Conservation (phyloP, 108 stramenopile genomes). For the Skeletonema marinoi region DNA sequence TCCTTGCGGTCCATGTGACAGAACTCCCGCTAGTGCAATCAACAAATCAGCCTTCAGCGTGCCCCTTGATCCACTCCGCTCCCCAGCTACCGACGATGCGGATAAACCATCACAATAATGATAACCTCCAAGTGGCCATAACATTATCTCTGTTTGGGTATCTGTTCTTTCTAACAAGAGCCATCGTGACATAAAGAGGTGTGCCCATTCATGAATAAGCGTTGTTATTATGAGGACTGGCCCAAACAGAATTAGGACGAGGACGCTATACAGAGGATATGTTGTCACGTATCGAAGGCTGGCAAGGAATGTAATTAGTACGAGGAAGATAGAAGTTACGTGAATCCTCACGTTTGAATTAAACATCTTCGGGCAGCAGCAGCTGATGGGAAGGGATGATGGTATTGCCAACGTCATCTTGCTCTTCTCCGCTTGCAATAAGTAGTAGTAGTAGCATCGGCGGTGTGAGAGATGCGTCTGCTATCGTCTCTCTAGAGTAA, state of each 20-base stretch:
- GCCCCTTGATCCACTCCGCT: not conserved
- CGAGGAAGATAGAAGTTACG: not conserved
- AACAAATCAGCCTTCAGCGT: slow-evolving; percentile 3
- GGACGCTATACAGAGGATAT: not conserved
- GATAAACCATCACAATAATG: slow-evolving; percentile 7
- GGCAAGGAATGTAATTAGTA: not conserved
- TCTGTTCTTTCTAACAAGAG: not conserved
- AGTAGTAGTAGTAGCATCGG: too few species aligned
- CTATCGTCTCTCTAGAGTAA: too few species aligned
- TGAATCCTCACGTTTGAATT: not conserved
- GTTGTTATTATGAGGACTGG: slow-evolving; percentile 2
- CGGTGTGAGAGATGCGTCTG: too few species aligned
- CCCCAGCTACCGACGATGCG: not conserved
- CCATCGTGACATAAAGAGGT: slow-evolving; percentile 2
- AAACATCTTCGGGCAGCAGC: not conserved
- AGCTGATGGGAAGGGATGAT: not conserved
- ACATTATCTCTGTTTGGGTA: not conserved
- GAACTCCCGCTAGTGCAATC: slow-evolving; percentile 16
- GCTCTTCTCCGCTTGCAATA: not conserved
- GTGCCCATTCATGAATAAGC: slow-evolving; percentile 10
- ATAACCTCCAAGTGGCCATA: slow-evolving; percentile 20
- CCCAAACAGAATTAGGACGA: not conserved
- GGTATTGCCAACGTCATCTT: not conserved
- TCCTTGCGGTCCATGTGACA: slow-evolving; percentile 11
- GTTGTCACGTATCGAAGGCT: not conserved